Conservation (phyloP, 2,329 filamentous ascomycete genomes). For the Colletotrichum sansevieriae region DNA sequence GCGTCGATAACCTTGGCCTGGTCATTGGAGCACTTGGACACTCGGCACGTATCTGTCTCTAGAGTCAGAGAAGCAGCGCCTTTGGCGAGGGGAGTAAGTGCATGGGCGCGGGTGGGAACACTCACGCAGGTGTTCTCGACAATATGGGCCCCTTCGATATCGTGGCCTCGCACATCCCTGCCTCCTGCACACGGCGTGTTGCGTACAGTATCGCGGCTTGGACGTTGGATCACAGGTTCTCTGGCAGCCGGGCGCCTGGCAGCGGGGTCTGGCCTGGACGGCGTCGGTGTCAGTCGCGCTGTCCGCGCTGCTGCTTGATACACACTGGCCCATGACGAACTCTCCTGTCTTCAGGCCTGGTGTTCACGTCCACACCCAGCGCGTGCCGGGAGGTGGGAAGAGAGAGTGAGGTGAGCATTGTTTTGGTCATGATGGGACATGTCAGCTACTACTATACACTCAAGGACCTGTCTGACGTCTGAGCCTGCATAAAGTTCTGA, state of each 20-base stretch:
- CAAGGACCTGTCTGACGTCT: not conserved
- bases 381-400: conserved; percentile 27
- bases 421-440: not conserved
- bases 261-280: conserved; percentile 23
- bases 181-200: conserved; percentile 34
- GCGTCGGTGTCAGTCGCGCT: conserved; percentile 1
- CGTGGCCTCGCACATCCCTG: conserved; percentile 34
- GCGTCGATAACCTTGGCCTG: conserved; percentile 33
- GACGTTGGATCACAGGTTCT: conserved; percentile 22
- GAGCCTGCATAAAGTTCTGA: conserved; percentile 23
- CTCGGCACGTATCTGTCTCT: conserved; percentile 37
- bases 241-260: conserved; percentile 32
- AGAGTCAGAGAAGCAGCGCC: conserved; percentile 21
- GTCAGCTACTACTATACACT: conserved; percentile 25
- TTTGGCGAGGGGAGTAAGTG: not conserved
- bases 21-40: conserved; percentile 30
- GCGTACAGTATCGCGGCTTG: conserved; percentile 35
- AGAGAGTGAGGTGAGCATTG: conserved; percentile 33
- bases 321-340: conserved; percentile 38
- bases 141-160: conserved; percentile 36
- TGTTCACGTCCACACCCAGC: conserved; percentile 36
- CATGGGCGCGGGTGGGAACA: conserved; percentile 6
- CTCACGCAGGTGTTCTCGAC: conserved; percentile 39
- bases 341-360: conserved; percentile 19
- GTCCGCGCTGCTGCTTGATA: conserved; percentile 22